A percentile compares a stretch with the other conserved stretches of the same genome.
Conservation (phyloP, 31 red algal species). For the Pterothamnion heteromorphum region DNA sequence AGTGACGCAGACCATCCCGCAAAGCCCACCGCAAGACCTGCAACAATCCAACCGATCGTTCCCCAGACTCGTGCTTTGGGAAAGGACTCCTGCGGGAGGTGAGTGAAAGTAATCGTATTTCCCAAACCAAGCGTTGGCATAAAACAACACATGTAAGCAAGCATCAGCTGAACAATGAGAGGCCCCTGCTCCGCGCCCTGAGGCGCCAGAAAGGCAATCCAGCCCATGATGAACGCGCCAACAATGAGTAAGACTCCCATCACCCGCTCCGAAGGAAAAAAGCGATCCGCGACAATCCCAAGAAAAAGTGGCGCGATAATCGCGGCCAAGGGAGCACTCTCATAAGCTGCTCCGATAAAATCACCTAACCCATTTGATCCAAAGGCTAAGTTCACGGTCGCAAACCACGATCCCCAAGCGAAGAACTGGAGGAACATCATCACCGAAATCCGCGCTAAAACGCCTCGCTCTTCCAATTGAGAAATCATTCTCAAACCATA, state of each 20-base stretch:
- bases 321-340: not conserved
- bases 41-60: not conserved
- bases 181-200: not conserved
- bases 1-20: not conserved
- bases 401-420: not conserved
- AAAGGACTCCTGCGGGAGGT: not conserved
- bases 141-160: not conserved
- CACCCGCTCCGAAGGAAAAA: not conserved
- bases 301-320: not conserved
- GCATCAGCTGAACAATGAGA: not conserved
- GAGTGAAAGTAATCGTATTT: not conserved
- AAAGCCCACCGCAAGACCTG: not conserved
- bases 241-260: not conserved
- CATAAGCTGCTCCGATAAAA: not conserved
- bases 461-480: too few relatives aligned
- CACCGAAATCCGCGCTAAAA: not conserved
- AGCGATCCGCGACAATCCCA: not conserved
- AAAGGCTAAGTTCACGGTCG: not conserved
- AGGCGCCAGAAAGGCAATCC: not conserved
- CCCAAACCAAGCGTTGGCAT: not conserved
- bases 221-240: not conserved
- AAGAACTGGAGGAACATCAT: slow-evolving; percentile 4
- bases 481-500: too few relatives aligned
- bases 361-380: not conserved
- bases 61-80: not conserved